A percentile compares a stretch with the other conserved stretches of the same genome.
phyloP scores from a whole-genome alignment of 23 red algal genomes.

The Gracilariopsis chorda region DNA sequence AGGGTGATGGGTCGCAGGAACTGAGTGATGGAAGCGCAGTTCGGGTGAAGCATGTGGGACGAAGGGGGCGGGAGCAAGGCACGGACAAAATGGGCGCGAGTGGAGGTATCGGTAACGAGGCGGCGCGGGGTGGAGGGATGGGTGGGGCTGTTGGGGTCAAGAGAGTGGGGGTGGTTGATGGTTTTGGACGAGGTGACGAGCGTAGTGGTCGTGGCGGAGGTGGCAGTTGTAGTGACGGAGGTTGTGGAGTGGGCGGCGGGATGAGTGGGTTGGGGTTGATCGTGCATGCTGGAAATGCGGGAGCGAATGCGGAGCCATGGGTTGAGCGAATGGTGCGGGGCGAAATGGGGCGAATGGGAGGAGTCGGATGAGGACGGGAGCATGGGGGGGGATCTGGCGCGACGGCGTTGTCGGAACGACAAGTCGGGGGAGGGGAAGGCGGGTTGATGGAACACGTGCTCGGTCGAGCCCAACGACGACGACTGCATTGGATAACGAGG shows the following conservation, averaged over 20 bases:
- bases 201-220: not conserved
- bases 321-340: not conserved
- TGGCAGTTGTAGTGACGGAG: not conserved
- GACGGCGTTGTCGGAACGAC: slow-evolving; percentile 14
- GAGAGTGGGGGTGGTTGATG: not conserved
- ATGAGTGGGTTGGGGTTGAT: not conserved
- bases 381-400: not conserved
- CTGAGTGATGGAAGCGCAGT: slow-evolving; percentile 47
- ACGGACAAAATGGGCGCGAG: not conserved
- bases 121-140: slow-evolving; percentile 8
- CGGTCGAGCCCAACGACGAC: too few species aligned
- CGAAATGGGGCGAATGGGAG: not conserved
- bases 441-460: not conserved
- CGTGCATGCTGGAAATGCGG: slow-evolving; percentile 12
- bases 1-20: slow-evolving; percentile 31
- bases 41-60: slow-evolving; percentile 1
- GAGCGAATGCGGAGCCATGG: slow-evolving; percentile 47
- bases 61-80: not conserved
- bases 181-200: not conserved
- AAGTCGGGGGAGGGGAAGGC: not conserved
- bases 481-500: too few species aligned
- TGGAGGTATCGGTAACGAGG: slow-evolving; percentile 19
- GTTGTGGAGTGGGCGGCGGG: not conserved
- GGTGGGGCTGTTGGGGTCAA: not conserved
- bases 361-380: not conserved